phyloP scores from a whole-genome alignment of 2,329 filamentous ascomycete species.

The Parafenestella ontariensis region DNA sequence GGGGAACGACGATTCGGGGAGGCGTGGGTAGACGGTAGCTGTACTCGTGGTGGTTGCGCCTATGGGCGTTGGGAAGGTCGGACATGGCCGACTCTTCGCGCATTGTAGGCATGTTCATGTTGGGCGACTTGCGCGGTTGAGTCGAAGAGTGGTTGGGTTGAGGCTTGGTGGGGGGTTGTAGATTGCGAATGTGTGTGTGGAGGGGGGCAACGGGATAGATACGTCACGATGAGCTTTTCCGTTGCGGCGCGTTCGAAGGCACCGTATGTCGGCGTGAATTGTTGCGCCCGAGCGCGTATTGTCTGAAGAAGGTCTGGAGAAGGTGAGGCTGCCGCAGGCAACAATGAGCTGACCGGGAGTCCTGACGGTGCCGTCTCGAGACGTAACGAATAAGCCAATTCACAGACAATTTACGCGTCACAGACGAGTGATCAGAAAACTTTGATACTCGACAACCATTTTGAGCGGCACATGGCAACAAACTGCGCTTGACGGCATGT shows the following conservation, averaged over 20 bases:
- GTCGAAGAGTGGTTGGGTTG: not conserved
- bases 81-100: slow-evolving; percentile 41
- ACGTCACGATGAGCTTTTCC: not conserved
- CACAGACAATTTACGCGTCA: not conserved
- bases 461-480: not conserved
- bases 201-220: not conserved
- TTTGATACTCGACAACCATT: not conserved
- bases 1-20: slow-evolving; percentile 57
- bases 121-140: not conserved
- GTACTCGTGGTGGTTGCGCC: slow-evolving; percentile 48
- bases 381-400: not conserved
- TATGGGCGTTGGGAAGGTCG: slow-evolving; percentile 32
- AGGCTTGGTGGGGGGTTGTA: not conserved
- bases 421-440: not conserved
- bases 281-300: not conserved
- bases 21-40: slow-evolving; percentile 56
- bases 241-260: not conserved
- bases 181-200: not conserved
- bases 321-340: not conserved
- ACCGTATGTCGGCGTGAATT: not conserved
- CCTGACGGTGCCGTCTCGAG: not conserved
- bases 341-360: not conserved
- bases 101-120: slow-evolving; percentile 27
- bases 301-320: not conserved
- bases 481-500: no score